Conservation (phyloP, 2,329 filamentous ascomycete species). For the Neofusicoccum laricinum region DNA sequence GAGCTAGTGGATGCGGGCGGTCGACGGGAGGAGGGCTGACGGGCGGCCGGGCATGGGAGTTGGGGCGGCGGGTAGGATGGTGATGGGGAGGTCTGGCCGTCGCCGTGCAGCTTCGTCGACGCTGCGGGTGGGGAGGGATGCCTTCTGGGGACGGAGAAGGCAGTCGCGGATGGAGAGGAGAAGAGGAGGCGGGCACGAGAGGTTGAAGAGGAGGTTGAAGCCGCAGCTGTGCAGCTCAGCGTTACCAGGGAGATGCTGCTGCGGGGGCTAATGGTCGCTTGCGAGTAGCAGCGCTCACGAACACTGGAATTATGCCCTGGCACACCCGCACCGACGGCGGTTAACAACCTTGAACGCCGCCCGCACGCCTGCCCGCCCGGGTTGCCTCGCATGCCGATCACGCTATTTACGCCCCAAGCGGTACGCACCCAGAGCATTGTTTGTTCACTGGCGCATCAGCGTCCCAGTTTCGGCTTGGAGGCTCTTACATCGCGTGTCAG, state of each 20-base stretch:
- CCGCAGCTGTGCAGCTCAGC: slow-evolving; percentile 26
- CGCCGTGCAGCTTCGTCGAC: slow-evolving; percentile 23
- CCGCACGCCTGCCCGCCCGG: slow-evolving; percentile 7
- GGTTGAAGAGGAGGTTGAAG: slow-evolving; percentile 34
- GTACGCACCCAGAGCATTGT: slow-evolving; percentile 2
- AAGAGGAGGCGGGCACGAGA: slow-evolving; percentile 21
- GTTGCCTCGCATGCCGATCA: slow-evolving; percentile 17
- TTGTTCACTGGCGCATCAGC: slow-evolving; percentile 10
- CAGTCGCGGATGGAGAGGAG: slow-evolving; percentile 25
- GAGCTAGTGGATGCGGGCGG: neutral
- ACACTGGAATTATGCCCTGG: slow-evolving; percentile 18
- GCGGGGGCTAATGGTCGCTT: slow-evolving; percentile 26
- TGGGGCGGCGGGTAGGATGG: slow-evolving; percentile 23
- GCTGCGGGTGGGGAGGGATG: slow-evolving; percentile 20
- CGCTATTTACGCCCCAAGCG: slow-evolving; percentile 14
- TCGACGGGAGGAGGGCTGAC: slow-evolving; percentile 19
- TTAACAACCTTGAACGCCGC: slow-evolving; percentile 11
- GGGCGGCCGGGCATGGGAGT: slow-evolving; percentile 22
- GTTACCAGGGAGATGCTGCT: slow-evolving; percentile 21
- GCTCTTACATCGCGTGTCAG: slow-evolving; percentile 15
- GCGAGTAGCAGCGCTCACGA: slow-evolving; percentile 16
- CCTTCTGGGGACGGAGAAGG: slow-evolving; percentile 41
- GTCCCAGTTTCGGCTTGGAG: slow-evolving; percentile 7
- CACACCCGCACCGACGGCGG: slow-evolving; percentile 10
- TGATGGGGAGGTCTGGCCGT: slow-evolving; percentile 21